Base-by-base conservation (phyloP, 768 basidiomycete genomes). In the Lactifluus hygrophoroides region DNA sequence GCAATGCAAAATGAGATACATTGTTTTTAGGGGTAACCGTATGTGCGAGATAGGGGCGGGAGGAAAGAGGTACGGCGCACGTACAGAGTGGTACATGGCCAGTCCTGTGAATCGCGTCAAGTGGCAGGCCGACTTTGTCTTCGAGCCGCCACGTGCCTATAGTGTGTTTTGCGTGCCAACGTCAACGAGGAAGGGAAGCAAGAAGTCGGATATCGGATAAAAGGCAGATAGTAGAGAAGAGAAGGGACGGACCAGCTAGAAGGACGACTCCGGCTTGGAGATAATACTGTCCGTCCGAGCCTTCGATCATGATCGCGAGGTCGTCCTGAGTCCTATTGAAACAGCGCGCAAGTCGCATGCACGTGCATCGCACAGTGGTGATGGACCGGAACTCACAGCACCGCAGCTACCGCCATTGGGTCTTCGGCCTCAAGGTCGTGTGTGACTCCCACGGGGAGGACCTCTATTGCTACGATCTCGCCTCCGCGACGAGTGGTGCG, bases 21-120 rank as follows among this genome's bases (percentile, higher is more conserved):
- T 13, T 28, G 35, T 37, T 25, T 40, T 40, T 40, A 5, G 40
- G 40, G 40, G 28, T 27, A 23, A n/a, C n/a, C 19, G 28, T 21
- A 13, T 23, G 46, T 9, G 28, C 10, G 16, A 3, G 28, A 27
- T 16, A 35, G 23, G 55, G 21, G 35, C 42, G 43, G 32, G 46
- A 2, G 57, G 16, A 30, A 10, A 43, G 28, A 45, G 17, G 48
- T 5, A 51, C 44, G 16, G 27, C 21, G 27, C 21, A 64, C 84
- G 67, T 69, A 85, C 86, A 88, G 69, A 81, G 81, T 17, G 88
- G 86, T 38, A 90, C 88, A 65, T 83, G 73, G 27, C 89, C 88
- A 27, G 77, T 74, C 54, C 74, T 70, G 70, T 90, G 88, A 43
- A 90, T 88, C 54, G 88, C 82, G 54, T 88, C 83, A 37, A 90